Evolutionary conservation across 306 rosid genomes (phyloP), one percentile per base, ranked within the genome.

Genomic region (Vigna nakashimae): DNA sequence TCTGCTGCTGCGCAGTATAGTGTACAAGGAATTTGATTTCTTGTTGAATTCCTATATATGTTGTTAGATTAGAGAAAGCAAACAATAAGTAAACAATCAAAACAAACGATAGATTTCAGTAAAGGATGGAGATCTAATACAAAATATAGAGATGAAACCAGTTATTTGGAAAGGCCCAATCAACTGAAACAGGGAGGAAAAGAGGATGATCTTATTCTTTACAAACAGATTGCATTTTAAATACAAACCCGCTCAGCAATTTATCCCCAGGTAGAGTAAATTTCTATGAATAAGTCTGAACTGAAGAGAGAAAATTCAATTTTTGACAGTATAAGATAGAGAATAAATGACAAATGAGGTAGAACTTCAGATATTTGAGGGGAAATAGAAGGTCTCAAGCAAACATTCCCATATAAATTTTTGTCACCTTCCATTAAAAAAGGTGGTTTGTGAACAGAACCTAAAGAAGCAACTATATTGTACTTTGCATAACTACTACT

Each of bases 1-100:
- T 88, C 98, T 91, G 84, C 98, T 92, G 79, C 98, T 95, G 58
- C 96, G 92, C 85, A 95, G 80, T 85, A 95, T 95, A 4, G 98
- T 95, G 92, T 92, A 95, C 56, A 92, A 76, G 63, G 98, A 95
- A 86, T 95, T 95, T 34, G 98, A 95, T 85, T 95, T 95, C 92
- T 95, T 95, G 88, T 91, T 95, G 87, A 95, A 92, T 85, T 91
- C 98, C 98, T 92, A 71, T 50, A 79, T 30, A 30, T 30, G 28
- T 81, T 59, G 14, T 50, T 67, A 9, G 68, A 15, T 57, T 74
- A n/a, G 71, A 67, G 62, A 67, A 58, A 69, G 58, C 69, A 22
- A 60, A 62, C 56, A 15, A 80, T 34, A 34, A 73, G 65, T 13
- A 16, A 13, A 71, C 26, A 55, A 15, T n/a, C 50, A 20, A 66